Evolutionary conservation across 441 rosid genomes (phyloP), one percentile per base, ranked within the genome.

Genomic region (Pelargonium citronellum): DNA sequence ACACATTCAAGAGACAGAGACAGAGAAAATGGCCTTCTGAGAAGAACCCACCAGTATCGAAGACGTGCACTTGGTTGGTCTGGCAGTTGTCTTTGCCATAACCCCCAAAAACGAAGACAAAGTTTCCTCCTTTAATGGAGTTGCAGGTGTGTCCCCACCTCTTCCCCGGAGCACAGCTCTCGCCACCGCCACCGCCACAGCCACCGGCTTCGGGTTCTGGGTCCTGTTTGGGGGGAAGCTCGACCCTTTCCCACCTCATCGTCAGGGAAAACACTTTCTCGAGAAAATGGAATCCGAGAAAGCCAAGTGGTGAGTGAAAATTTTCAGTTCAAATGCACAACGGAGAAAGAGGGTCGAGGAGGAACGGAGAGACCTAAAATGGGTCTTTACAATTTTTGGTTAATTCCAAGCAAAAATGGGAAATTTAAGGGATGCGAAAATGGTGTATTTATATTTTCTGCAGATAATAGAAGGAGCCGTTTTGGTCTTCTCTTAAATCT

Each of bases 91-190:
- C 96, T 68, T 78, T 81, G 74, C 96, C 95, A 78, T 95, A 95
- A 47, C 99, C 98, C 78, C 99, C 99, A 67, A 90, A 92, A 19
- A 95, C 90, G 66, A 90, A 95, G 69, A 95, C 91, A 84, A 89
- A 85, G 79, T 83, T 81, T 68, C 96, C 96, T 37, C 93, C 91
- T 78, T 81, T 87, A 71, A 89, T 79, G 80, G 95, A 80, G 89
- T 95, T 92, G 78, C 96, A 89, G 69, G 97, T 88, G 81, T 95
- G 99, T 64, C 98, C 98, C 98, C 98, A 92, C 88, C 97, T 88
- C 80, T 89, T 89, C 13, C 96, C 96, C 67, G 98, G 98, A 73
- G 62, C 62, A 57, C 62, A 57, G 62, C 62, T 17, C 62, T 53
- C 60, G 20, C 91, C 94, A 53, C 84, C 19, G 70, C 64, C 69